Conservation (phyloP, 768 basidiomycete species). For the Tricholoma hemisulphureum region DNA sequence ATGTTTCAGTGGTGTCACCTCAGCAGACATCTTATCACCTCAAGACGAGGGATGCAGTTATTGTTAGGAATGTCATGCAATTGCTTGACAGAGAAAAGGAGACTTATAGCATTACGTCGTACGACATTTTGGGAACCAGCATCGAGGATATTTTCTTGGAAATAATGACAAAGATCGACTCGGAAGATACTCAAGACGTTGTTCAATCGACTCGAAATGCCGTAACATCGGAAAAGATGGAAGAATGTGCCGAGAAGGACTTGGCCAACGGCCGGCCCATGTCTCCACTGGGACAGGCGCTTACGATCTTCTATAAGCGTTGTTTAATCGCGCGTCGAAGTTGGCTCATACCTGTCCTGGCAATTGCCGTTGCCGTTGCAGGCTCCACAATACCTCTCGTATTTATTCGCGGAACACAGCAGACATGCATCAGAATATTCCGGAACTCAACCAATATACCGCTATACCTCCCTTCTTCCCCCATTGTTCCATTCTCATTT, state of each 20-base stretch:
- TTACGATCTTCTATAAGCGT: conserved; percentile 75
- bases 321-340: conserved; percentile 59
- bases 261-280: conserved; percentile 52
- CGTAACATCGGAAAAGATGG: conserved; percentile 6
- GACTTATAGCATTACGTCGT: conserved; percentile 43
- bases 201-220: conserved; percentile 14
- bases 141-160: conserved; percentile 82
- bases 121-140: conserved; percentile 69
- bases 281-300: conserved; percentile 61
- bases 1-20: conserved; percentile 42
- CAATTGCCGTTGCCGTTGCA: conserved; percentile 52
- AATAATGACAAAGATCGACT: conserved; percentile 57
- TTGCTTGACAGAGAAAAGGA: conserved; percentile 47
- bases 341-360: conserved; percentile 64
- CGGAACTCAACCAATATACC: conserved; percentile 37
- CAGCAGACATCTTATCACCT: conserved; percentile 53
- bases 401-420: conserved; percentile 51
- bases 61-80: conserved; percentile 56
- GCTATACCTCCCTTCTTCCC: conserved; percentile 55
- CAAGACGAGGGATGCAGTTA: conserved; percentile 53
- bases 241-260: conserved; percentile 28
- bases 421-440: conserved; percentile 50
- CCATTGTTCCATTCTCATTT: conserved; percentile 32
- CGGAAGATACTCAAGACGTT: conserved; percentile 22
- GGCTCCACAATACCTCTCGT: conserved; percentile 68